Base-by-base conservation (phyloP, 2,329 filamentous ascomycete genomes). In the Myriosclerotinia curreyana region DNA sequence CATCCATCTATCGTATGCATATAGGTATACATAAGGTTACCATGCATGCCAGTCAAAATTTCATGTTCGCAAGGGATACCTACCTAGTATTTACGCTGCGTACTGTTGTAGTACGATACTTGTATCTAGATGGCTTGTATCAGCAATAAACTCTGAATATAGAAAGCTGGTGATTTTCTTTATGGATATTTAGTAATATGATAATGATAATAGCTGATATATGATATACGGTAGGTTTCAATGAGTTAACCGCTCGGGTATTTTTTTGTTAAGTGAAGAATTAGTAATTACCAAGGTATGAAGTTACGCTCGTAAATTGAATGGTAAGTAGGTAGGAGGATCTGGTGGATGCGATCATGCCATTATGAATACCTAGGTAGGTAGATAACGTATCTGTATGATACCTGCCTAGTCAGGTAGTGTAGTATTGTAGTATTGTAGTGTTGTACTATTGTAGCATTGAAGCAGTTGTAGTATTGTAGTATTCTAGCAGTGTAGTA, bases 221-320 rank as follows among this genome's bases (percentile, higher is more conserved):
- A n/a, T n/a, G n/a, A n/a, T n/a, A n/a, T n/a, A n/a, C n/a, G n/a
- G n/a, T 48, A 56, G 15, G 51, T 20, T 48, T 44, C 55, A 36
- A 61, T 61, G n/a, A 54, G 42, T 36, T 62, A 56, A 28, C 40
- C 60, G 50, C 60, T 62, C 40, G 50, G 40, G n/a, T 40, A 62
- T 46, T 60, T 48, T 38, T 22, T n/a, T n/a, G 28, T 22, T 25
- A 7, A 40, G n/a, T n/a, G n/a, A 40, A n/a, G 52, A 14, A 62
- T 14, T 22, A 34, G n/a, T 49, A 25, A 17, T 7, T 5, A 42
- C 34, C 20, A n/a, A 22, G 20, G 31, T 12, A 50, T n/a, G 36
- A 15, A 20, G n/a, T 61, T 48, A 40, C 28, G 42, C n/a, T 22
- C 15, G 52, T 34, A 38, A 56, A 46, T n/a, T 28, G 31, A 25